phyloP scores from a whole-genome alignment of 495 filamentous ascomycete species.

The Xanthoparmelia taractica region DNA sequence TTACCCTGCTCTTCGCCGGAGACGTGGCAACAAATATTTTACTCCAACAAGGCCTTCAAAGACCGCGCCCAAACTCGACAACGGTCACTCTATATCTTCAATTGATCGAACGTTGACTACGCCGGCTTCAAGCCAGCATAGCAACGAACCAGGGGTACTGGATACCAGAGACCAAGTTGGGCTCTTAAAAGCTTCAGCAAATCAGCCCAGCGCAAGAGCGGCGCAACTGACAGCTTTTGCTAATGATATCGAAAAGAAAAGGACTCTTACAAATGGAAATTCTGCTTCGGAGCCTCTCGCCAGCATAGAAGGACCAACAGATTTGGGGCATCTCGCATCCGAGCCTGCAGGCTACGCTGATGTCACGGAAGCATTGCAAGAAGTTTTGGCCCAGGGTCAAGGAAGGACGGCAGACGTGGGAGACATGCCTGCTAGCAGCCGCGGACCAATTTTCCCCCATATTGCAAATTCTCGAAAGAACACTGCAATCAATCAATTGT shows the following conservation, averaged over 20 bases:
- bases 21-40: slow-evolving; percentile 19
- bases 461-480: not conserved
- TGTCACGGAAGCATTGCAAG: not conserved
- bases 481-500: not conserved
- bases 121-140: not conserved
- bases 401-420: not conserved
- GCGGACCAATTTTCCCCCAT: not conserved
- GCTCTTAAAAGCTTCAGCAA: not conserved
- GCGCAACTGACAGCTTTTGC: not conserved
- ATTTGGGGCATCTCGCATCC: not conserved
- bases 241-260: not conserved
- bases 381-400: not conserved
- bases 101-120: not conserved
- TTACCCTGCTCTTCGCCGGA: slow-evolving; percentile 17
- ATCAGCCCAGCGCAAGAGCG: not conserved
- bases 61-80: not conserved
- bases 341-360: not conserved
- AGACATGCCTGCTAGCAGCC: not conserved
- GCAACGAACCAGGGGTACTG: not conserved
- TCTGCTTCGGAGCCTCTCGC: not conserved
- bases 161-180: not conserved
- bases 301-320: not conserved
- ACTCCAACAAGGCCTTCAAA: slow-evolving; percentile 1
- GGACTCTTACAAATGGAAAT: not conserved
- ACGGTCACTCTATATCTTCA: not conserved